Percentiles rank a stretch among this genome's conserved stretches.
Conservation (phyloP, 176 grass and related monocot genomes). For the Oryza meyeriana region DNA sequence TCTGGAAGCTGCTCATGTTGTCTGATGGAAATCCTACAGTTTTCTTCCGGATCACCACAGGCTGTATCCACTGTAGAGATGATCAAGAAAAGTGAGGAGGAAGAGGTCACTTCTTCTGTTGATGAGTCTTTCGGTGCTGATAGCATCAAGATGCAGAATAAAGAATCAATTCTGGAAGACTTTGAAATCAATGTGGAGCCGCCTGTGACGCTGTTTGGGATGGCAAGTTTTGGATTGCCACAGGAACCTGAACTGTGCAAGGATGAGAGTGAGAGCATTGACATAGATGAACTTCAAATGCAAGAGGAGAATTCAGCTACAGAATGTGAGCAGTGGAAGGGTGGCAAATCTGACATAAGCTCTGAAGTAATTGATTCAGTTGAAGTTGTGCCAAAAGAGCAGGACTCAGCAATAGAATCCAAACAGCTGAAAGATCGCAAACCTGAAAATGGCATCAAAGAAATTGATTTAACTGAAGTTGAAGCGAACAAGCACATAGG, state of each 20-base stretch:
- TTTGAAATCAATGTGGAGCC: conserved; percentile 11
- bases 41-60: not conserved
- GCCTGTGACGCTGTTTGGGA: conserved; percentile 70
- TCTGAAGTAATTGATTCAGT: not conserved
- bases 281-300: not conserved
- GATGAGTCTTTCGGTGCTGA: conserved; percentile 7
- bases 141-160: not conserved
- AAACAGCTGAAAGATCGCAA: not conserved
- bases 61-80: not conserved
- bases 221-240: conserved; percentile 51
- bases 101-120: not conserved
- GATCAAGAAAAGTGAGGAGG: not conserved
- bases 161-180: not conserved
- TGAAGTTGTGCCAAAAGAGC: not conserved
- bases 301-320: not conserved
- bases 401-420: not conserved
- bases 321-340: conserved; percentile 7
- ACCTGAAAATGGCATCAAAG: not conserved
- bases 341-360: not conserved
- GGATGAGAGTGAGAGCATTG: not conserved
- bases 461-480: not conserved
- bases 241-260: conserved; percentile 34
- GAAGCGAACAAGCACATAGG: not conserved
- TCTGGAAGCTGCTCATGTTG: conserved; percentile 64
- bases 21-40: not conserved